Base-by-base conservation (phyloP, 2,329 filamentous ascomycete species). In the Pyrenochaeta sp. region DNA sequence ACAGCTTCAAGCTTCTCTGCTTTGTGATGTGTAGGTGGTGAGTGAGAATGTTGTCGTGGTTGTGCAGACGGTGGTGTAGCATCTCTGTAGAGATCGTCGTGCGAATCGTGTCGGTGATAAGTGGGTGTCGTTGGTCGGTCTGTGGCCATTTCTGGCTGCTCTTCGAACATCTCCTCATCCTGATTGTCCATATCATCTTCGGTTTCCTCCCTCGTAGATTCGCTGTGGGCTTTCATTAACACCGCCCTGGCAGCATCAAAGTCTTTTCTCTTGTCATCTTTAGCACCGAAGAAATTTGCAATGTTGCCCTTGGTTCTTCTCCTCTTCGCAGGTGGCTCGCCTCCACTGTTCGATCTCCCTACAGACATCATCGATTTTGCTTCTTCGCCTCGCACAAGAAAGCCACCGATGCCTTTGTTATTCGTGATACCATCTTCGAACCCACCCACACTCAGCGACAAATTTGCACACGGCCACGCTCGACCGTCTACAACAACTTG, bases 381-480 rank as follows among this genome's bases (percentile, higher is more conserved):
- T 48, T 83, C 76, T 4, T 82, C 77, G 3, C 81, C 82, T 31
- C 80, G 87, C 18, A 96, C 77, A n/a, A 99, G 77, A 63, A 96
- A 97, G 1, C 83, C 80, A 30, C 88, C 87, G 55, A 99, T 97
- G 22, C 88, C 89, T 77, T 86, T 86, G 63, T 96, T 97, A 4
- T 89, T 88, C 27, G 81, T 84, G 44, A 93, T 77, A 2, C 90
- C 89, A 54, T 96, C 91, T 68, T 97, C 92, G 54, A 97, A 96
- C 0, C 90, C 92, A n/a, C 85, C 86, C 17, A 97, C 90, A 53
- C 88, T 92, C 31, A 97, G 74, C 44, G 89, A 94, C 7, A 99
- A 77, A 64, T 96, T 94, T n/a, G 85, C 79, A 66, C 94, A 97
- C 6, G 94, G 94, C 90, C 91, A 97, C 11, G 89, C 86, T 37